Percentiles rank a stretch among this genome's conserved stretches.
Conservation (phyloP, 2,329 filamentous ascomycete genomes). For the Aspergillus jensenii region DNA sequence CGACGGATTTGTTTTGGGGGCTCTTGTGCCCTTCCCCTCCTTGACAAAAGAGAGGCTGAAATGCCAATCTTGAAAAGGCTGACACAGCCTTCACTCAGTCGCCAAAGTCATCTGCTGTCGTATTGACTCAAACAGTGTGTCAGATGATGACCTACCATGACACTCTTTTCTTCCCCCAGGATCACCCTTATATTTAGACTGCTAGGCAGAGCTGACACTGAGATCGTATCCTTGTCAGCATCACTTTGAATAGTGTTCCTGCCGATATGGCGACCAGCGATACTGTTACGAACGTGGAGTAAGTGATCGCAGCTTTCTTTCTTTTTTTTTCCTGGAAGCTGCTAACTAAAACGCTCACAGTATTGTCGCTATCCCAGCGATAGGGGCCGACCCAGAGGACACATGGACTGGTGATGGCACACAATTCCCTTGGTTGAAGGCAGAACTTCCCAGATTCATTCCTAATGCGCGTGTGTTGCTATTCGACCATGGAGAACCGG, state of each 20-base stretch:
- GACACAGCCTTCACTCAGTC: conserved; percentile 4
- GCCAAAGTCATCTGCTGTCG: conserved; percentile 14
- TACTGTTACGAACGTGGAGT: conserved; percentile 25
- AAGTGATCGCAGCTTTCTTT: conserved; percentile 6
- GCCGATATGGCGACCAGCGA: conserved; percentile 8
- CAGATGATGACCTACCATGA: conserved; percentile 15
- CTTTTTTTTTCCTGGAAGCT: not conserved
- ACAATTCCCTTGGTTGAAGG: conserved; percentile 26
- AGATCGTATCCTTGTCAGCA: not conserved
- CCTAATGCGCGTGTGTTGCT: conserved; percentile 29
- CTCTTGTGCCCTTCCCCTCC: not conserved
- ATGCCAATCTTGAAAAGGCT: conserved; percentile 2
- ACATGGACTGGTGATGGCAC: conserved; percentile 27
- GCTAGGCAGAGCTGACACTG: not conserved
- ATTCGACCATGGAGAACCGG: conserved; percentile 28
- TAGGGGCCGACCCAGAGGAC: conserved; percentile 31
- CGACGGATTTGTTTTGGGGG: not conserved
- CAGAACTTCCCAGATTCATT: conserved; percentile 21
- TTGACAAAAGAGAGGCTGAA: conserved; percentile 9
- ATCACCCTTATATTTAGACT: not conserved
- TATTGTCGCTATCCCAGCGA: conserved; percentile 37
- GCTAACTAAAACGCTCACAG: conserved; percentile 16
- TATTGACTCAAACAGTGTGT: conserved; percentile 11
- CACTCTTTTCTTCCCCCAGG: not conserved
- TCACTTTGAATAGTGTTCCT: conserved; percentile 2